Evolutionary conservation across 2,329 filamentous ascomycete species (phyloP), one percentile per base, ranked within the genome.

Genomic region (Aspergillus thermomutatus): DNA sequence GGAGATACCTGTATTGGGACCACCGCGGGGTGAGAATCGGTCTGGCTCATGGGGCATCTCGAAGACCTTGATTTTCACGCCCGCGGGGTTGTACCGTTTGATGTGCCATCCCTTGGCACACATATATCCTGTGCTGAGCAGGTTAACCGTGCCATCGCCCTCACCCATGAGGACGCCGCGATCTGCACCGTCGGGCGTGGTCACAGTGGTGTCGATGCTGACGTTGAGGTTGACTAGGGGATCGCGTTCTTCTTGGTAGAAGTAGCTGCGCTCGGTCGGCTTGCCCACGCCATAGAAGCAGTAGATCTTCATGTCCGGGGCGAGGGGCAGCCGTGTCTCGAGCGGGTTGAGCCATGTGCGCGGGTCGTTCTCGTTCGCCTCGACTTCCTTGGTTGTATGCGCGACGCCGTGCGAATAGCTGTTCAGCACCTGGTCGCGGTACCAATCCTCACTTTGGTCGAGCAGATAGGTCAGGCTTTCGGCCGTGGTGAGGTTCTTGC

Each of bases 41-140:
- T 97, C 93, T 1, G 94, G 94, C 69, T 97, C 92, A 70, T 99
- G 94, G 1, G 88, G 90, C 94, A 99, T 99, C 78, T 99, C 94
- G 59, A 89, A 92, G 0, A 92, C 90, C 43, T 87, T 95, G 60
- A 99, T 79, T 66, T 91, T 86, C 31, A 88, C 83, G 1, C 88
- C 87, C 0, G 91, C 89, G 0, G 94, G 94, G 68, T 99, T 99
- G 72, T 95, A 99, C 37, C 94, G 84, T 74, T 91, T 92, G 74
- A 97, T 89, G 56, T 87, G 87, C 94, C 94, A 99, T 3, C 94
- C 94, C 66, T 88, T 91, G 65, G 91, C 89, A 73, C 94, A 99
- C 94, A 99, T 97, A 72, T 97, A 99, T 2, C 93, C 94, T 0
- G 87, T 86, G 65, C 90, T 95, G 10, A 99, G 77, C n/a, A 99